phyloP scores from a whole-genome alignment of 306 rosid species.

The Cicer bijugum region DNA sequence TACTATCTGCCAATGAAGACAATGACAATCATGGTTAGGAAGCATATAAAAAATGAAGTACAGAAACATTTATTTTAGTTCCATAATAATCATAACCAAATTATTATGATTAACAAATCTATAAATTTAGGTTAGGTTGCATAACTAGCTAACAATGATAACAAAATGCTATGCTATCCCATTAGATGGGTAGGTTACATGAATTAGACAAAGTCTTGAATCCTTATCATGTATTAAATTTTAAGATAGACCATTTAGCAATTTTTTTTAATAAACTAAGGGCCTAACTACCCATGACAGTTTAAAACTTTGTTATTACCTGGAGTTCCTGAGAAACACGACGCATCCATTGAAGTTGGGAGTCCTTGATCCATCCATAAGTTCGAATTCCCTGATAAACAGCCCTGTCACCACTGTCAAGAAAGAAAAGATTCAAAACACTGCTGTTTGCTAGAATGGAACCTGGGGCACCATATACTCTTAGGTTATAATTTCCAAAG shows the following conservation, averaged over 20 bases:
- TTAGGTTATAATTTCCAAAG: constrained; percentile 78
- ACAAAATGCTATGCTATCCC: neutral
- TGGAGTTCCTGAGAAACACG: constrained; percentile 59
- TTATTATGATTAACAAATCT: constrained; percentile 8
- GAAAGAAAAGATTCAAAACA: constrained; percentile 81
- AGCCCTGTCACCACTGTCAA: constrained; percentile 85
- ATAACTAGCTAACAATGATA: constrained; percentile 16
- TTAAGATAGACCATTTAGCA: neutral
- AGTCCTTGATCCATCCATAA: constrained; percentile 86
- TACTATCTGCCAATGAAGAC: constrained; percentile 23
- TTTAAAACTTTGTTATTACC: constrained; percentile 53
- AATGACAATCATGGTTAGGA: constrained; percentile 7
- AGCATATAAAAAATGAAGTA: constrained; percentile 22
- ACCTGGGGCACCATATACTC: constrained; percentile 79
- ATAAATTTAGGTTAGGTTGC: constrained; percentile 29
- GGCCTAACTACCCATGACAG: neutral
- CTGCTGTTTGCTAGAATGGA: constrained; percentile 76
- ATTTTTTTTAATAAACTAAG: neutral
- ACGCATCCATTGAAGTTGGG: constrained; percentile 84
- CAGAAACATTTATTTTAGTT: neutral
- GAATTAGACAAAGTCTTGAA: neutral
- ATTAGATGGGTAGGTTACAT: neutral
- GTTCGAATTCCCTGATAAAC: constrained; percentile 71
- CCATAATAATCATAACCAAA: constrained; percentile 1
- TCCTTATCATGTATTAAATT: neutral